Base-by-base conservation (phyloP, 805 yeast species). In the Grigorovia transvaalensis region DNA sequence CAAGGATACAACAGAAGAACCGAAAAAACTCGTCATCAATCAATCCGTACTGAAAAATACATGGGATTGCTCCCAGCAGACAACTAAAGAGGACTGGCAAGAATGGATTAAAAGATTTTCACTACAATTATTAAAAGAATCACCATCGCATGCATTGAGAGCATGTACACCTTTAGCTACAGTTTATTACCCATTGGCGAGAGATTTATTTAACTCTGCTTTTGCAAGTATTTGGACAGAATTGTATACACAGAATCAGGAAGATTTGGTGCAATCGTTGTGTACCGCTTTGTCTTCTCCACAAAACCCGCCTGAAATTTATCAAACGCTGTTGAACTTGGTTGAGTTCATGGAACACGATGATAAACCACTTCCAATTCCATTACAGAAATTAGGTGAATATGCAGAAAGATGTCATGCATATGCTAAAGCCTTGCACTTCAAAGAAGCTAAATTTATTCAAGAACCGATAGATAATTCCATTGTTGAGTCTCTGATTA, bases 301-400 rank as follows among this genome's bases (percentile, higher is more conserved):
- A 4, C 85, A 88, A 58, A 88, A 88, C 57, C 95, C 96, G 0
- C 96, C 97, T 0, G 98, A 91, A 60, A 89, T 90, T 46, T 84
- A 89, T 59, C 97, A 91, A 64, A 83, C 89, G 1, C 73, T 91
- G 54, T 73, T 91, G 59, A 90, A 90, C 57, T 72, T 91, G 53
- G 95, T 96, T 0, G 98, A 91, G 66, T 91, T 85, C 62, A 84
- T 91, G 91, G 98, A 91, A 62, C 96, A 90, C 59, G 96, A 91
- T 67, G 96, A 90, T 58, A 89, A 89, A 62, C 85, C 96, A 0
- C 74, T 91, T 51, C 96, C 96, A 0, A 85, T 90, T 45, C 84
- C 91, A 43, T 87, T 87, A 13, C 80, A 89, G 4, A 85, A 90
- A 0, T 71, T 91, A 54, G 95, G 96, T 2, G 88, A 84, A 58